These are phyloP conservation scores for Apocynum venetum DNA, from an alignment of 257 asterid genomes.

Conservation along the genomic window DNA sequence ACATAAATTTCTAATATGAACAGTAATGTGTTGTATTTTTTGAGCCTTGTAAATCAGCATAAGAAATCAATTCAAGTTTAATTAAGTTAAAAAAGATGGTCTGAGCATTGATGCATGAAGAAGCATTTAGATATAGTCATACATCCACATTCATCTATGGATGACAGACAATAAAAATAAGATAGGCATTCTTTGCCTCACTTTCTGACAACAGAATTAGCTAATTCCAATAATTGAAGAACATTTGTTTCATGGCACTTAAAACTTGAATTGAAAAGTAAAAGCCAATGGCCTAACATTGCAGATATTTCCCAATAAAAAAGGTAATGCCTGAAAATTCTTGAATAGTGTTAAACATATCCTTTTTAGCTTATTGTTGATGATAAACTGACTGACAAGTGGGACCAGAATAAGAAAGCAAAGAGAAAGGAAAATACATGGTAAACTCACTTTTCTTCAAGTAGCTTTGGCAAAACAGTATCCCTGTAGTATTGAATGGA, in stretches of 20 bases:
- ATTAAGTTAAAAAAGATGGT: too few species aligned
- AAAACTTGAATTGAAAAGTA: not conserved
- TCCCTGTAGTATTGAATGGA: constrained; percentile 69
- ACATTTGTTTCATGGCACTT: not conserved
- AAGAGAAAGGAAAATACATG: constrained; percentile 16
- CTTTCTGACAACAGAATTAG: not conserved
- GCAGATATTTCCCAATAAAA: not conserved
- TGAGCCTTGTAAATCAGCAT: not conserved
- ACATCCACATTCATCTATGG: not conserved
- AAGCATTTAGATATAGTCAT: not conserved
- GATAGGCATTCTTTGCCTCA: not conserved
- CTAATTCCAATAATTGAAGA: not conserved
- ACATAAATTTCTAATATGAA: not conserved
- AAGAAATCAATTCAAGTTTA: too few species aligned
- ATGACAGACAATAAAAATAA: not conserved
- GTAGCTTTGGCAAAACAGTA: constrained; percentile 84
- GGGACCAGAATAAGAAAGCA: constrained; percentile 11
- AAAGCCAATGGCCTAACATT: not conserved
- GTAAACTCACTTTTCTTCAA: constrained; percentile 82
- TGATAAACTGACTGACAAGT: not conserved
- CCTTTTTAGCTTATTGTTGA: not conserved
- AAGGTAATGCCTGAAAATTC: not conserved
- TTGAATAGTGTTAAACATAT: not conserved
- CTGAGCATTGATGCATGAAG: too few species aligned
- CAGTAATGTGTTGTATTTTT: not conserved